A percentile compares a stretch with the other conserved stretches of the same genome.
phyloP scores from a whole-genome alignment of 805 yeast genomes.

The Kodamaea sagamina region DNA sequence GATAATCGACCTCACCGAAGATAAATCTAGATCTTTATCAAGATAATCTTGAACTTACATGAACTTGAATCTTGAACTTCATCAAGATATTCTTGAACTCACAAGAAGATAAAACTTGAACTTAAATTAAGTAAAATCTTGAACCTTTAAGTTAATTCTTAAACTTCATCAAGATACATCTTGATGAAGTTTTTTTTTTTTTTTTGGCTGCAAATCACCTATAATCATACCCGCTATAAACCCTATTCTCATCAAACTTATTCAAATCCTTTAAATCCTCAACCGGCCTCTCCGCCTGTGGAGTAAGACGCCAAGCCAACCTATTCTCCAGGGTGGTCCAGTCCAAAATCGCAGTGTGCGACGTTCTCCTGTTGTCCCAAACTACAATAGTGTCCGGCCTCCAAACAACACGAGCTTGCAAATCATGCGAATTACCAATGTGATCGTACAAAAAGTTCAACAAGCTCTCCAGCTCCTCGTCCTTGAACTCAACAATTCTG shows the following conservation, averaged over 20 bases:
- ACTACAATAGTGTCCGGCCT: conserved; percentile 39
- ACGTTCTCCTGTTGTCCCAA: conserved; percentile 43
- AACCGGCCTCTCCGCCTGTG: conserved; percentile 43
- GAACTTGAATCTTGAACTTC: too few species aligned
- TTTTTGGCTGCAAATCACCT: too few species aligned
- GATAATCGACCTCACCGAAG: too few species aligned
- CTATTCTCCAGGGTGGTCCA: conserved; percentile 34
- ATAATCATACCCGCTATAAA: conserved; percentile 8
- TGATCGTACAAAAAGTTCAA: conserved; percentile 37
- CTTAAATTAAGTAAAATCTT: too few species aligned
- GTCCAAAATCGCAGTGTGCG: conserved; percentile 39
- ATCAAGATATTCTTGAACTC: too few species aligned
- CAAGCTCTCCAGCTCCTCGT: conserved; percentile 38
- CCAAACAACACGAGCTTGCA: conserved; percentile 41
- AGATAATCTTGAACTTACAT: too few species aligned
- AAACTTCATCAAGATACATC: too few species aligned
- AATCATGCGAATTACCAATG: conserved; percentile 36
- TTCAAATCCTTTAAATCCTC: conserved; percentile 23
- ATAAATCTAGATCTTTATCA: too few species aligned
- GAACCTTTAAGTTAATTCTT: too few species aligned
- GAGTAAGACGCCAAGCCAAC: conserved; percentile 40
- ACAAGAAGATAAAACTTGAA: too few species aligned
- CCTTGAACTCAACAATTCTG: conserved; percentile 19
- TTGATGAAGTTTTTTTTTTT: too few species aligned
- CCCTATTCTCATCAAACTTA: conserved; percentile 24